Evolutionary conservation across 192 early-diverging fungal species (phyloP), one percentile per base, ranked within the genome.

Genomic region (Coemansia sp.): DNA sequence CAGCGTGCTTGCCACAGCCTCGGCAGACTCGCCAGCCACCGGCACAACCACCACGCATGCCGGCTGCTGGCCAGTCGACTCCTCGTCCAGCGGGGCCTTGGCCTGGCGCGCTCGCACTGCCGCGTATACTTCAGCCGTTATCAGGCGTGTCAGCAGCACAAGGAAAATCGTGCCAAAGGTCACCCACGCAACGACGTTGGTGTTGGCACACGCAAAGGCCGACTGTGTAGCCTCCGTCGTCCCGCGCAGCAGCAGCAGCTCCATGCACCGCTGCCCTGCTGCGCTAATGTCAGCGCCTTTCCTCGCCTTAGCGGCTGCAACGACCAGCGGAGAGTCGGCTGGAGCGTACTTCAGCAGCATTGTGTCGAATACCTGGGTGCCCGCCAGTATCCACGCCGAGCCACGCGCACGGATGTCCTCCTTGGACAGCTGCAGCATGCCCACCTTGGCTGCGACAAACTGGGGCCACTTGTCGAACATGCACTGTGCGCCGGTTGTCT

Each of bases 181-280:
- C 9, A 82, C 64, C 79, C 79, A 82, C 3, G 73, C 79, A 9
- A 82, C 79, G 53, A 82, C 60, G 42, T 82, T 82, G 48, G 79
- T 82, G 57, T 82, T 82, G 33, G 79, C 79, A 26, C 79, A 82
- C 23, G 79, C 79, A 66, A 82, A 76, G 35, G 79, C 70, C 42
- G 79, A 70, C 58, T 73, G 67, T 10, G 79, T 71, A 3, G 66
- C 53, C 51, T 64, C 34, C 0, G 70, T 76, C 8, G 79, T 82
- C 40, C 79, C 79, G 20, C 70, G 73, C 39, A 76, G 26, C 36
- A 82, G 76, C 62, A 82, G 61, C 33, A 20, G 6, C n/a, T 59
- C 34, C 72, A 80, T 61, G 59, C 77, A 80, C 59, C 65, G 66
- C 63, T 63, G 70, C 43, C 73, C 76, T 20, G 60, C 70, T 7